Evolutionary conservation across 371 early-diverging fungal species (phyloP).

Genomic region (Syncephalastrum monosporum): DNA sequence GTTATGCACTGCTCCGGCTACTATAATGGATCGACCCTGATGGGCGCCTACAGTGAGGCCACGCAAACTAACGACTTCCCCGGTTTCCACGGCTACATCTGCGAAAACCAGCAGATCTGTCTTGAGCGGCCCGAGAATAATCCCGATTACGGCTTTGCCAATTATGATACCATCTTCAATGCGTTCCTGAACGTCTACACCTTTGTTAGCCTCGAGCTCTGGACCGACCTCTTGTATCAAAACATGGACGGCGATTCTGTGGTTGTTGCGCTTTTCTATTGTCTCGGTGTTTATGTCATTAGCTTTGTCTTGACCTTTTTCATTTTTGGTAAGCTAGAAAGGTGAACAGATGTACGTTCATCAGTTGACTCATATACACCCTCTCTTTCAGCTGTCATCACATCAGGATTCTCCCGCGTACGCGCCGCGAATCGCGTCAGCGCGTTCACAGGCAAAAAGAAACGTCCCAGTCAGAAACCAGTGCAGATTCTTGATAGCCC

Average conservation of each 20-base stretch:
- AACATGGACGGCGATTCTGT: slow-evolving; percentile 53
- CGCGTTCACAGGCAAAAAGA: slow-evolving; percentile 54
- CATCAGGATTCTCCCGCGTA: slow-evolving; percentile 59
- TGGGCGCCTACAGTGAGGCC: slow-evolving; percentile 40
- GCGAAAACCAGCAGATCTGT: slow-evolving; percentile 48
- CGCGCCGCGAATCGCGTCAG: slow-evolving; percentile 50
- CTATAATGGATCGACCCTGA: slow-evolving; percentile 39
- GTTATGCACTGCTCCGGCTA: slow-evolving; percentile 56
- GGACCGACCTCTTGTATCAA: slow-evolving; percentile 60
- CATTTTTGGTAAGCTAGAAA: slow-evolving; percentile 45
- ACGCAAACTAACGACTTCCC: slow-evolving; percentile 35
- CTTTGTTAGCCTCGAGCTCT: slow-evolving; percentile 53
- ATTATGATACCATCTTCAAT: slow-evolving; percentile 52
- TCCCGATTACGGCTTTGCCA: slow-evolving; percentile 44
- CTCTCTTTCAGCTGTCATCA: slow-evolving; percentile 49
- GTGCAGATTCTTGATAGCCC: slow-evolving; percentile 22
- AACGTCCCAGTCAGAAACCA: slow-evolving; percentile 9
- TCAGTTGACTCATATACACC: neutral
- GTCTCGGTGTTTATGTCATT: slow-evolving; percentile 52
- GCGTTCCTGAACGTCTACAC: slow-evolving; percentile 55
- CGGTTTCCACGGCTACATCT: slow-evolving; percentile 34
- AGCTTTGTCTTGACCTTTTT: slow-evolving; percentile 56
- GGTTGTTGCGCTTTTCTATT: slow-evolving; percentile 50
- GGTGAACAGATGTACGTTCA: neutral
- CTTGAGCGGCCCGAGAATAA: slow-evolving; percentile 45